Base-by-base conservation (phyloP, 495 filamentous ascomycete species). In the Penicillium steckii region DNA sequence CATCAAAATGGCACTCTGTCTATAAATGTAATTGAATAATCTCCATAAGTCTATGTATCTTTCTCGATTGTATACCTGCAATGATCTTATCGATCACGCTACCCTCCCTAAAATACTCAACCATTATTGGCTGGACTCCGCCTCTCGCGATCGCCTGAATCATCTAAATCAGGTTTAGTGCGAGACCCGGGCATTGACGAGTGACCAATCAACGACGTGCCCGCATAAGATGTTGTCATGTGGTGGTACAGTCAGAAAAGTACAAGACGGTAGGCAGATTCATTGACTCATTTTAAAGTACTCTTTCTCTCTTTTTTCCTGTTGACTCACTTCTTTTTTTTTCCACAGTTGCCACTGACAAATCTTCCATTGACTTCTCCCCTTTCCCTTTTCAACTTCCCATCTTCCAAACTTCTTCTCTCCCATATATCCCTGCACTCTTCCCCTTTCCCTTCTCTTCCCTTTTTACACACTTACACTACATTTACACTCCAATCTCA, bases 141-240 rank as follows among this genome's bases (percentile, higher is more conserved):
- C 38, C 38, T 41, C 38, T 37, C 8, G 33, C n/a, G 33, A 37
- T 37, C 33, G 33, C 33, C 33, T 37, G 33, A 19, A 41, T 21
- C 12, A 19, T 22, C 38, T n/a, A 2, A 23, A 41, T 22, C 8
- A 12, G 38, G 38, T 8, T 4, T 41, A 41, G 38, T 21, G 38
- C 6, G n/a, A 21, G 18, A 21, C 38, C 18, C 38, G 21, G 38
- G 38, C 38, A 41, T 41, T 9, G 8, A 12, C 24, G 4, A 5
- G n/a, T 19, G 15, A 15, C 56, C 37, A 48, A 58, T 53, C 30
- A 46, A 49, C 42, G 53, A 52, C 56, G 53, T 53, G 56, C 43
- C 38, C 50, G 60, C 60, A 60, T 54, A 50, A n/a, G 50, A 63
- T 54, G 56, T 55, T 64, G 57, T 64, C 61, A 64, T 61, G 61